These are phyloP conservation scores for Boehmeria nivea DNA, from an alignment of 306 rosid species.

Conservation along the genomic window DNA sequence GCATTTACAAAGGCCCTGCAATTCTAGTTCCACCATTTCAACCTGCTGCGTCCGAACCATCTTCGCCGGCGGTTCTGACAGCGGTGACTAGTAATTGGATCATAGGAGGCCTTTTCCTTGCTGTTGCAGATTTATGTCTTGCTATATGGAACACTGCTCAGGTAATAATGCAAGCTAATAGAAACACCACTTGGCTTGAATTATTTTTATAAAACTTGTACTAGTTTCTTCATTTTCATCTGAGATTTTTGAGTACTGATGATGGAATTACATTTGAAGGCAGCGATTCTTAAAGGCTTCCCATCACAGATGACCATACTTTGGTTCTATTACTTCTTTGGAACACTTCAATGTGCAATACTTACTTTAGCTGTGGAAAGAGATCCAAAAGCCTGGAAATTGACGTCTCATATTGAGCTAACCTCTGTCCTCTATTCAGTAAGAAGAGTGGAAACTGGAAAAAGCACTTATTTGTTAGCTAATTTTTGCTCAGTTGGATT, in stretches of 20 bases:
- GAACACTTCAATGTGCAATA: conserved; percentile 50
- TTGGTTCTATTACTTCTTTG: conserved; percentile 56
- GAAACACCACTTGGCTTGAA: neutral
- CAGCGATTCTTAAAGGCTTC: conserved; percentile 52
- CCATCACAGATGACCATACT: conserved; percentile 55
- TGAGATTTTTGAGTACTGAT: neutral
- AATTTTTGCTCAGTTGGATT: conserved; percentile 1
- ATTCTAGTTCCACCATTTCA: conserved; percentile 14
- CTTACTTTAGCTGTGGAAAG: conserved; percentile 39
- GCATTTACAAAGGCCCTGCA: conserved; percentile 47
- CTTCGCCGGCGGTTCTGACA: conserved; percentile 1
- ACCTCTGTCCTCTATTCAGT: conserved; percentile 49
- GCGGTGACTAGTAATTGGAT: conserved; percentile 42
- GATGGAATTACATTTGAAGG: conserved; percentile 34
- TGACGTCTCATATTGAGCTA: conserved; percentile 41
- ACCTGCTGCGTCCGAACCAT: conserved; percentile 7
- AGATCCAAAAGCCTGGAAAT: conserved; percentile 47
- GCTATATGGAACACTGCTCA: conserved; percentile 47
- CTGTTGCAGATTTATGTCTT: conserved; percentile 32
- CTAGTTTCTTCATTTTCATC: neutral
- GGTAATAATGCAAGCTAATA: conserved; percentile 16
- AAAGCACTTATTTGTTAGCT: neutral
- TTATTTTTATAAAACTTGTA: too few species aligned
- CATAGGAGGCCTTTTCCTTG: conserved; percentile 49
- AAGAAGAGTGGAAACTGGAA: conserved; percentile 22